Conservation (phyloP, 2,329 filamentous ascomycete genomes). For the Neopestalotiopsis clavispora region DNA sequence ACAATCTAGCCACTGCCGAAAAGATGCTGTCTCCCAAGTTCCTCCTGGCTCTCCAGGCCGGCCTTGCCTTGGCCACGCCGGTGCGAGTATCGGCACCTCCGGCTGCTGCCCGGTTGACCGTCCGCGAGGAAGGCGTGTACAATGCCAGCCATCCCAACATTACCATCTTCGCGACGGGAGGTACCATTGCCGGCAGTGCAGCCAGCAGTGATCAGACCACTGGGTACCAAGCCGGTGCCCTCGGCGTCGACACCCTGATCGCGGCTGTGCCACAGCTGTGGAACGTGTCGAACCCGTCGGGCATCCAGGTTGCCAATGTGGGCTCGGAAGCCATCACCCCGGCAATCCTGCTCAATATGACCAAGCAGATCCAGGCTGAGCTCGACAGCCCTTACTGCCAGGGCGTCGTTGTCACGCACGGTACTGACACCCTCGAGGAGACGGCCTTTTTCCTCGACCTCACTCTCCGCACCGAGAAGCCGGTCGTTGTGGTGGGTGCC, state of each 20-base stretch:
- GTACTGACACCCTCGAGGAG: slow-evolving; percentile 69
- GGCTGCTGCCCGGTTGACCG: neutral
- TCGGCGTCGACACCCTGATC: slow-evolving; percentile 57
- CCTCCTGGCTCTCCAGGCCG: neutral
- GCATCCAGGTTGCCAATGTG: slow-evolving; percentile 57
- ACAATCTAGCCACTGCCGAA: neutral
- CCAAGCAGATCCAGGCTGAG: slow-evolving; percentile 52
- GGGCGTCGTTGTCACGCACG: slow-evolving; percentile 66
- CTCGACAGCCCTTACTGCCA: slow-evolving; percentile 46
- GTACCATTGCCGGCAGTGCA: slow-evolving; percentile 62
- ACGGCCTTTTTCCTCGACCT: slow-evolving; percentile 67
- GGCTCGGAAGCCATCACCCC: slow-evolving; percentile 53
- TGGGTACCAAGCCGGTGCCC: slow-evolving; percentile 45
- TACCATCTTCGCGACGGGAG: slow-evolving; percentile 62
- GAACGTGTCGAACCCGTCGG: slow-evolving; percentile 58
- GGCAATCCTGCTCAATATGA: slow-evolving; percentile 51
- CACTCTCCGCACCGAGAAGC: slow-evolving; percentile 61
- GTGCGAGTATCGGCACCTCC: neutral
- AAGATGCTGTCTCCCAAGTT: neutral
- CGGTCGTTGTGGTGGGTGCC: slow-evolving; percentile 63
- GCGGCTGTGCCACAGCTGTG: slow-evolving; percentile 58
- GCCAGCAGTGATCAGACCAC: slow-evolving; percentile 51
- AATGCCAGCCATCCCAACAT: slow-evolving; percentile 50
- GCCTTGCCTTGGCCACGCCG: neutral
- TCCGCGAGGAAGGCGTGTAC: neutral